Percentiles rank a stretch among this genome's conserved stretches.
Evolutionary conservation across 2,329 filamentous ascomycete species (phyloP).

Genomic region (Aureobasidium mangrovei): DNA sequence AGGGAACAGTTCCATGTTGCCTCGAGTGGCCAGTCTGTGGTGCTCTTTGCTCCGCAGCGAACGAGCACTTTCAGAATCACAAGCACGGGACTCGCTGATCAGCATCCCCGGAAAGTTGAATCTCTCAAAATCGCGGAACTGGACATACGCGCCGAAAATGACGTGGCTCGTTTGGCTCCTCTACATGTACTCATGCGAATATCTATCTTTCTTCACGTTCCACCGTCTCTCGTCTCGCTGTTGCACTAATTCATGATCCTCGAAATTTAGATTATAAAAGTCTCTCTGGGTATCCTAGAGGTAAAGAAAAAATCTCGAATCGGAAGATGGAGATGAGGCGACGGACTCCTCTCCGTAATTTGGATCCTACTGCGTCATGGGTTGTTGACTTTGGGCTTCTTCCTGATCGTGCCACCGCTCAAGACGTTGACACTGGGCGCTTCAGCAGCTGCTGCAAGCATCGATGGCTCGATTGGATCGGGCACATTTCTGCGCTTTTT

Average conservation of each 20-base stretch:
- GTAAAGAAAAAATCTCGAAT: background rate
- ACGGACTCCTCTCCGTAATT: background rate
- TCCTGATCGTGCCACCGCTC: conserved; percentile 43
- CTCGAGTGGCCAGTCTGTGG: too few relatives aligned
- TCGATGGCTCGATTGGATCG: conserved; percentile 3
- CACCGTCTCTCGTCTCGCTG: too few relatives aligned
- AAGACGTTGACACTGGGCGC: conserved; percentile 40
- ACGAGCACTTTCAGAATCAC: too few relatives aligned
- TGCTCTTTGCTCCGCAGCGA: too few relatives aligned
- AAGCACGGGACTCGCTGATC: background rate
- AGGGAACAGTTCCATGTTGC: too few relatives aligned
- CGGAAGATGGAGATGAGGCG: background rate
- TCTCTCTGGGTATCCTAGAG: background rate
- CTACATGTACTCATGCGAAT: too few relatives aligned
- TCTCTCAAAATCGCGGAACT: background rate
- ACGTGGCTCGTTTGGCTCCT: background rate
- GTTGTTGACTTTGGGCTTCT: conserved; percentile 43
- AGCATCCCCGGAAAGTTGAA: background rate
- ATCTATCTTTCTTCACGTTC: too few relatives aligned
- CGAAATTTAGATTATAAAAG: background rate
- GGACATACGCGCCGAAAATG: background rate
- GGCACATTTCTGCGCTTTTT: conserved; percentile 43
- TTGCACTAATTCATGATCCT: too few relatives aligned
- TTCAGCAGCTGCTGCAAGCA: background rate
- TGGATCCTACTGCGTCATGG: background rate